Evolutionary conservation across 495 filamentous ascomycete genomes (phyloP).

Genomic region (Niebla homalea): DNA sequence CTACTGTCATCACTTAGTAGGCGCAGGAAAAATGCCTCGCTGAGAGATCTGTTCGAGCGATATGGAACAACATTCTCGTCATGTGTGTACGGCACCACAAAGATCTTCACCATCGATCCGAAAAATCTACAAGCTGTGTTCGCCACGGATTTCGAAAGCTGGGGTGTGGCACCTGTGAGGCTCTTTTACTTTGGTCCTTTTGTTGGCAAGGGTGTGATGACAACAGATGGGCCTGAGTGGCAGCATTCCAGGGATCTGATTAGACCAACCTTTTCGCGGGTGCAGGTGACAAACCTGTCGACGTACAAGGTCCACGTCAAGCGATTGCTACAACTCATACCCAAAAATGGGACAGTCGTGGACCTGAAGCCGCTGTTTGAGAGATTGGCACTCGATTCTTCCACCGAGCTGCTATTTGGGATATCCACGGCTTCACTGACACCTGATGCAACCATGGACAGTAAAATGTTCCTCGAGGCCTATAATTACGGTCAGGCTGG

Average conservation of each 20-base stretch:
- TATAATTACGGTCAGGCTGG: constrained; percentile 8
- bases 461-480: constrained; percentile 8
- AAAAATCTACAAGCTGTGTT: constrained; percentile 5
- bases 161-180: constrained; percentile 2
- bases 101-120: constrained; percentile 1
- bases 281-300: neutral
- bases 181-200: neutral
- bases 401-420: constrained; percentile 13
- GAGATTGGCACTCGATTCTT: constrained; percentile 30
- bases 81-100: neutral
- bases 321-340: constrained; percentile 35
- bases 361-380: constrained; percentile 48
- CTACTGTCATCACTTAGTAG: neutral
- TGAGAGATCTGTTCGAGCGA: constrained; percentile 1
- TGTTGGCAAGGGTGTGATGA: constrained; percentile 2
- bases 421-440: constrained; percentile 8
- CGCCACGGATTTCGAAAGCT: constrained; percentile 3
- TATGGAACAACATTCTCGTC: neutral
- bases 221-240: constrained; percentile 4
- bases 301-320: constrained; percentile 25
- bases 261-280: neutral
- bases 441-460: neutral
- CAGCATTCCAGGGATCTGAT: neutral
- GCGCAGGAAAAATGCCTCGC: neutral
- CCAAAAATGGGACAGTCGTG: constrained; percentile 31